Conservation (phyloP, 2,329 filamentous ascomycete species). For the Talaromyces atroroseus region DNA sequence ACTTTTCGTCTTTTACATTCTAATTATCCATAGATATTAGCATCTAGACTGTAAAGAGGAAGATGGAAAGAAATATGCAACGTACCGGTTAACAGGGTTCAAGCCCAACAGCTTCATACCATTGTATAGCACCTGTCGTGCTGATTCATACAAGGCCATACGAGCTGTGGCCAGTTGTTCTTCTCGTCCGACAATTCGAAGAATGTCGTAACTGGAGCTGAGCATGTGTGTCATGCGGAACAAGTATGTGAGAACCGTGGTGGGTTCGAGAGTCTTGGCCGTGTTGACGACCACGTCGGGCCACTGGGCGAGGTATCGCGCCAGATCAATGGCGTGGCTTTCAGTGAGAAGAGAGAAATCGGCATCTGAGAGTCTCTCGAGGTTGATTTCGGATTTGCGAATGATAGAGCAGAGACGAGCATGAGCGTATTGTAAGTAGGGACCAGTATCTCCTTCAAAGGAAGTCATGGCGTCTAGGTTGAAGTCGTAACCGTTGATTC, state of each 20-base stretch:
- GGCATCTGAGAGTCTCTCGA: slow-evolving; percentile 47
- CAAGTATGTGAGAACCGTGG: slow-evolving; percentile 61
- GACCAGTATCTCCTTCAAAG: slow-evolving; percentile 62
- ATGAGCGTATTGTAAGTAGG: slow-evolving; percentile 61
- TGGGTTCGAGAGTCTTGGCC: slow-evolving; percentile 61
- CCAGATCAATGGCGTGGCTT: slow-evolving; percentile 56
- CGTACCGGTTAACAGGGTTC: slow-evolving; percentile 57
- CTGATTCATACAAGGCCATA: slow-evolving; percentile 57
- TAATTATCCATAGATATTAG: not conserved
- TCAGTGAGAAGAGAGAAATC: slow-evolving; percentile 59
- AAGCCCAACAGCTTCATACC: slow-evolving; percentile 62
- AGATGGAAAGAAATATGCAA: slow-evolving; percentile 5
- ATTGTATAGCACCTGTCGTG: slow-evolving; percentile 59
- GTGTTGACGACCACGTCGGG: slow-evolving; percentile 61
- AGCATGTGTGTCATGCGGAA: slow-evolving; percentile 62
- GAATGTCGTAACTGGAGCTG: slow-evolving; percentile 57
- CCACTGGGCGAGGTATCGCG: slow-evolving; percentile 58
- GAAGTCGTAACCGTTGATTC: slow-evolving; percentile 61
- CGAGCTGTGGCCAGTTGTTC: slow-evolving; percentile 54
- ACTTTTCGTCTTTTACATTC: slow-evolving; percentile 1
- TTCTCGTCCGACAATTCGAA: slow-evolving; percentile 58
- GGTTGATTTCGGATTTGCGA: slow-evolving; percentile 49
- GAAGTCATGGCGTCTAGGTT: slow-evolving; percentile 61
- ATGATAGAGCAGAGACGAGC: slow-evolving; percentile 55
- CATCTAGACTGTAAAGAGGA: not conserved